A percentile compares a stretch with the other conserved stretches of the same genome.
Evolutionary conservation across 2,329 filamentous ascomycete species (phyloP).

Genomic region (Fusarium sp.): DNA sequence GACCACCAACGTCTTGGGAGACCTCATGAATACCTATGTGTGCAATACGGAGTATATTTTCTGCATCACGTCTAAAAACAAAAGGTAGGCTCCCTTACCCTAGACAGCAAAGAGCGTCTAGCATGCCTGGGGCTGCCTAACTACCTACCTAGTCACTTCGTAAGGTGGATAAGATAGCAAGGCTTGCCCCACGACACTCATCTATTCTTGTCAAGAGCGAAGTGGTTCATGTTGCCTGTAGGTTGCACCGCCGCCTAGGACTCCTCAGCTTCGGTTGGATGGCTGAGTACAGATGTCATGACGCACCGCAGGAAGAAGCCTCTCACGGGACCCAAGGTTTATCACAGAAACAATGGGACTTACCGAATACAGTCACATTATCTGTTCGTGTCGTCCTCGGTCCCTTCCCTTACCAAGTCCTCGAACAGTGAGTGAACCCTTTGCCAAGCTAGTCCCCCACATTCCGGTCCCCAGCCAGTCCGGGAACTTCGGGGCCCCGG

Average conservation of each 20-base stretch:
- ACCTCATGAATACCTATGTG: not conserved
- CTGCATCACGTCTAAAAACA: not conserved
- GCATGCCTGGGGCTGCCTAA: not conserved
- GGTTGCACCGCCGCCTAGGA: slow-evolving; percentile 24
- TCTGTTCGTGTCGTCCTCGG: not conserved
- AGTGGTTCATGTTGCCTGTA: not conserved
- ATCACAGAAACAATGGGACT: not conserved
- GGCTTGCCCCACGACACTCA: not conserved
- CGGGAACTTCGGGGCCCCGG: slow-evolving; percentile 18
- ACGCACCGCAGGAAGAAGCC: not conserved
- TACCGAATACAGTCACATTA: not conserved
- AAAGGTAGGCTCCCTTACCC: not conserved
- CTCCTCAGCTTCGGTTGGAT: slow-evolving; percentile 2
- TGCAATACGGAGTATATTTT: no score
- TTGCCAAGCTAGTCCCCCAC: not conserved
- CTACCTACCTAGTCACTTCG: no score
- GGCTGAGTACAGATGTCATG: slow-evolving; percentile 20
- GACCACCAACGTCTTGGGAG: not conserved
- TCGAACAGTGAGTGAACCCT: slow-evolving; percentile 1
- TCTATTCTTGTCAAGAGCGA: slow-evolving; percentile 6
- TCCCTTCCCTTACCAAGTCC: not conserved
- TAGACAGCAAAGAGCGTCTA: not conserved
- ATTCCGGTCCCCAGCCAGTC: slow-evolving; percentile 15
- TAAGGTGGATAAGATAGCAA: not conserved
- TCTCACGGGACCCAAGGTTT: slow-evolving; percentile 4